Evolutionary conservation across 2,329 filamentous ascomycete genomes (phyloP), one percentile per base, ranked within the genome.

Genomic region (Aplosporella prunicola): DNA sequence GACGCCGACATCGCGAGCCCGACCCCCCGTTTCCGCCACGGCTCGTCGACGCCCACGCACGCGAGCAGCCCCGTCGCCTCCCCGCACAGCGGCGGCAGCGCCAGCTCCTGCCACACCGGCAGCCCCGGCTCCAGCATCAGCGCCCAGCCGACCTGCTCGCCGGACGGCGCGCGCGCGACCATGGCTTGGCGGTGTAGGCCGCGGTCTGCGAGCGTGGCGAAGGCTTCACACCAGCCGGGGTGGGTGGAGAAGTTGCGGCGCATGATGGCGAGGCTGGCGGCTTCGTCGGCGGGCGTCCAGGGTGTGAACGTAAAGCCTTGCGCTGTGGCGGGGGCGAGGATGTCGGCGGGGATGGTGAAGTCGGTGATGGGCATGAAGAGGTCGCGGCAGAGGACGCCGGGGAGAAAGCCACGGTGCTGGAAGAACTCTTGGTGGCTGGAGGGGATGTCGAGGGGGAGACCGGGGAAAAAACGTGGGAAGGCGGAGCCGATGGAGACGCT

Each of bases 381-480:
- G 26, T 36, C 34, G 26, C 34, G 34, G 10, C 13, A 14, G 3
- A 8, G 9, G 2, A 17, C 26, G 18, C 26, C 18, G 20, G 34
- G 18, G 6, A 22, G 7, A 27, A 30, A 36, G 18, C 34, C 34
- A 15, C 34, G 34, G 18, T 27, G 25, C 13, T 13, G 7, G 34
- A 36, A 36, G 11, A 13, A 36, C 14, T 5, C n/a, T n/a, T 20
- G 20, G 13, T 30, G 20, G 3, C 11, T 2, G 0, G 18, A 10
- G 0, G 10, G 13, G 25, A 36, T 29, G 34, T 17, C 17, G 26
- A 10, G 17, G 0, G 34, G 34, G 17, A 36, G 34, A 9, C 25
- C 34, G 11, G 34, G 34, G 26, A 36, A 36, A 27, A 36, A 36
- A 27, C 34, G 34, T 2, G 34, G 34, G 20, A 36, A 30, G 20